These are phyloP conservation scores for Aspergillus nanangensis DNA, from an alignment of 495 filamentous ascomycete genomes.

Conservation along the genomic window DNA sequence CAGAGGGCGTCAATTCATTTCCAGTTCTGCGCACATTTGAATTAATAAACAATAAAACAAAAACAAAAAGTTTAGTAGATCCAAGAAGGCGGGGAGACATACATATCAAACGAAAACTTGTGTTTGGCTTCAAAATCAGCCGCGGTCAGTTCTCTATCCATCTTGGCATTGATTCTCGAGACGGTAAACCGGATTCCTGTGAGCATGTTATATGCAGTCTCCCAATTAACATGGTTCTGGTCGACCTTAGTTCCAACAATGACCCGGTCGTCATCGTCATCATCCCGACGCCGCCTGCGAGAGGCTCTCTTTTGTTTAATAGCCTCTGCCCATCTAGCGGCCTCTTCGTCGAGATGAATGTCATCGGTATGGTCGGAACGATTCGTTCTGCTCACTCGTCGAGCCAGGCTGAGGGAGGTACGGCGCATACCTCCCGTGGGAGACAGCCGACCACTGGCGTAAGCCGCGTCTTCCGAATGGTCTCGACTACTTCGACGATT, in stretches of 20 bases:
- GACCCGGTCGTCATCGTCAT: constrained; percentile 90
- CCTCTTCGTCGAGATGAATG: constrained; percentile 81
- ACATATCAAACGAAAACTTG: constrained; percentile 99
- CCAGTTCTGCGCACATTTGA: constrained; percentile 59
- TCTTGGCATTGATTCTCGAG: constrained; percentile 93
- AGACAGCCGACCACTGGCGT: constrained; percentile 78
- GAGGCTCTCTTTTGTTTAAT: constrained; percentile 86
- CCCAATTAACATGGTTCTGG: constrained; percentile 95
- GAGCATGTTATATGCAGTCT: constrained; percentile 99
- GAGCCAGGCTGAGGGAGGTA: constrained; percentile 74
- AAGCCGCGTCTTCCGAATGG: constrained; percentile 57
- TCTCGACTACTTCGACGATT: constrained; percentile 51
- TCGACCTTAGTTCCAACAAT: constrained; percentile 98
- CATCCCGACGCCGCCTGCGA: constrained; percentile 72
- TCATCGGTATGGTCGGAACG: constrained; percentile 86
- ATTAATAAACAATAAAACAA: constrained; percentile 11
- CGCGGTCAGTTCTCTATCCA: constrained; percentile 81
- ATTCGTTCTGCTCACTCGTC: constrained; percentile 77
- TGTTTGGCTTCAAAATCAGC: constrained; percentile 88
- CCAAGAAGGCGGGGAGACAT: constrained; percentile 23
- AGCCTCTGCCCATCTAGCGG: constrained; percentile 85
- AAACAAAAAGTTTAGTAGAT: neutral
- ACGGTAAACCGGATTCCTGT: constrained; percentile 97
- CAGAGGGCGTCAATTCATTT: constrained; percentile 94
- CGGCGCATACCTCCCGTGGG: constrained; percentile 66